Percentiles rank a stretch among this genome's conserved stretches.
Conservation (phyloP, 2,329 filamentous ascomycete species). For the Diaporthe destruens region DNA sequence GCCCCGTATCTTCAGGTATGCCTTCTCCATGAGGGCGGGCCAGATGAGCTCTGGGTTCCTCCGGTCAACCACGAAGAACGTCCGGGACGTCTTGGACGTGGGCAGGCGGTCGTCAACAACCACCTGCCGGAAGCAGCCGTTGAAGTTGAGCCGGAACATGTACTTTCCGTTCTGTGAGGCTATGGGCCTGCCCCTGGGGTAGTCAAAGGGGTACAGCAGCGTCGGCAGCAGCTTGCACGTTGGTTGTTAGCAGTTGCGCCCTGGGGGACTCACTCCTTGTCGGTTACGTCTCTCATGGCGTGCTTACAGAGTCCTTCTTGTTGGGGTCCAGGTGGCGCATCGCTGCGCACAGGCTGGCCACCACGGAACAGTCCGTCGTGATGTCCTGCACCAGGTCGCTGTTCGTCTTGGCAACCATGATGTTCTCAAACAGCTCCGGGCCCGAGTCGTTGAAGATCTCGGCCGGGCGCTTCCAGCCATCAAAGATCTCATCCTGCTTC, state of each 20-base stretch:
- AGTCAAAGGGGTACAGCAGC: conserved; percentile 82
- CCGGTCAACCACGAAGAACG: conserved; percentile 89
- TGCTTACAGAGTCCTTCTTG: conserved; percentile 70
- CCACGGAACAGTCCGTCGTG: conserved; percentile 96
- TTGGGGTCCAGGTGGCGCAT: conserved; percentile 78
- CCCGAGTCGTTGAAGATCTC: conserved; percentile 69
- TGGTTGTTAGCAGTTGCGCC: too few species aligned
- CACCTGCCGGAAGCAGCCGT: conserved; percentile 90
- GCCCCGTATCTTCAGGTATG: conserved; percentile 93
- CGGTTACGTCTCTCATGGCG: conserved; percentile 13
- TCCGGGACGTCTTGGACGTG: conserved; percentile 77
- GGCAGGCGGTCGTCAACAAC: conserved; percentile 91
- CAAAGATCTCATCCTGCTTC: conserved; percentile 81
- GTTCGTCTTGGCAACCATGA: conserved; percentile 57
- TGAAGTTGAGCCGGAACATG: conserved; percentile 92
- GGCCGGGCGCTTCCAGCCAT: conserved; percentile 82
- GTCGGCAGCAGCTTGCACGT: conserved; percentile 72
- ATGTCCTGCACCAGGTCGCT: conserved; percentile 95
- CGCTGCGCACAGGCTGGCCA: conserved; percentile 91
- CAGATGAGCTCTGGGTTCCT: conserved; percentile 85
- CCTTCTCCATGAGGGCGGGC: conserved; percentile 95
- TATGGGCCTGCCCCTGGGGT: conserved; percentile 65
- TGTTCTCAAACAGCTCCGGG: conserved; percentile 36
- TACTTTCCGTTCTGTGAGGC: conserved; percentile 89
- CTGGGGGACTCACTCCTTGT: too few species aligned